Percentiles rank a stretch among this genome's conserved stretches.
These are phyloP conservation scores for Mucor piriformis DNA, from an alignment of 371 early-diverging fungal species.

Conservation along the genomic window DNA sequence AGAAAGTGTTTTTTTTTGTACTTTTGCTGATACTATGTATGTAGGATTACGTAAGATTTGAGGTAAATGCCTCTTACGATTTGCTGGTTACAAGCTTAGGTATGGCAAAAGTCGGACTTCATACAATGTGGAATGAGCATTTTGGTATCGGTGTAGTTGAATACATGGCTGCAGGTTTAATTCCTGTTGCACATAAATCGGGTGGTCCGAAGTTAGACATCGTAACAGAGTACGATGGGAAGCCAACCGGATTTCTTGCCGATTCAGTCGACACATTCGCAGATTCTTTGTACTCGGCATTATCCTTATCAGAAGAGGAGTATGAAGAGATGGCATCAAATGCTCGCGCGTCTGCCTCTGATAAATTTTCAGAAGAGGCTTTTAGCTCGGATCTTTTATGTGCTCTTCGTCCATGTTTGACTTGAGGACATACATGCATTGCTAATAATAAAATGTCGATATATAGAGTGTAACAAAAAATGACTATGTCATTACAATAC, in stretches of 20 bases:
- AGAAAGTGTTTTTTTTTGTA: neutral
- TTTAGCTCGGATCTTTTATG: conserved; percentile 55
- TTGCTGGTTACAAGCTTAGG: conserved; percentile 63
- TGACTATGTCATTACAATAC: too few species aligned
- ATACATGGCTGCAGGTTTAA: conserved; percentile 94
- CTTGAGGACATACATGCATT: conserved; percentile 2
- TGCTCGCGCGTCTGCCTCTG: conserved; percentile 65
- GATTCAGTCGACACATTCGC: conserved; percentile 70
- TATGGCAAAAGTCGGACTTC: conserved; percentile 78
- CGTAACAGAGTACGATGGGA: conserved; percentile 61
- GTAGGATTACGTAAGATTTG: conserved; percentile 75
- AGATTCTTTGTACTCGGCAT: conserved; percentile 52
- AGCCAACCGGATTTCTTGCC: conserved; percentile 67
- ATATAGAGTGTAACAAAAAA: too few species aligned
- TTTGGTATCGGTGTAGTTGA: conserved; percentile 98
- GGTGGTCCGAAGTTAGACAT: conserved; percentile 96
- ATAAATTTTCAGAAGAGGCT: conserved; percentile 72
- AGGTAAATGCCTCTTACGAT: conserved; percentile 81
- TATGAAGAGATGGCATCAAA: conserved; percentile 55
- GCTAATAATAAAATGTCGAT: too few species aligned
- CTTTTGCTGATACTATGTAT: neutral
- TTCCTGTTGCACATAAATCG: conserved; percentile 91
- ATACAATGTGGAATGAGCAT: conserved; percentile 97
- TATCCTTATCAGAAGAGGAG: conserved; percentile 46
- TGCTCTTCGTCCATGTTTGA: conserved; percentile 41